These are phyloP conservation scores for Ceratocystis alfenasii DNA, from an alignment of 2,329 filamentous ascomycete genomes.

Conservation along the genomic window DNA sequence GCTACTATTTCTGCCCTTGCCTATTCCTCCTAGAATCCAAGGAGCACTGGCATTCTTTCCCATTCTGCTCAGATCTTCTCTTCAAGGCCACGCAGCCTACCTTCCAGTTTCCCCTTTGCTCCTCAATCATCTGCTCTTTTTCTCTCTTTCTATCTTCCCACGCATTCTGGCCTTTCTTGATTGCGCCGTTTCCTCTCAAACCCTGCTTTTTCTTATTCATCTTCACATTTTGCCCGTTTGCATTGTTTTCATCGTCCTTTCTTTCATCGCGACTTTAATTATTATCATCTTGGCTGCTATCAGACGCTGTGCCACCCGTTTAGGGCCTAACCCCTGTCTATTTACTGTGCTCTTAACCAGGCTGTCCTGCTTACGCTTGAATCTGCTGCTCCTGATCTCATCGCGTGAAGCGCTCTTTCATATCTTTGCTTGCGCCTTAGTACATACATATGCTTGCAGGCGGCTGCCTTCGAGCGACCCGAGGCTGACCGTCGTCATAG, in stretches of 20 bases:
- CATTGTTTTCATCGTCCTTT: neutral
- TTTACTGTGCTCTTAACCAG: neutral
- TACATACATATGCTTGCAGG: neutral
- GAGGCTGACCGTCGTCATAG: neutral
- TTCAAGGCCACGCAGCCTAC: constrained; percentile 10
- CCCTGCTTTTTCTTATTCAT: neutral
- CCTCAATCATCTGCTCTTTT: neutral
- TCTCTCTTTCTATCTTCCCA: too few species aligned
- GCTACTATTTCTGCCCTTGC: constrained; percentile 9
- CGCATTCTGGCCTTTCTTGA: neutral
- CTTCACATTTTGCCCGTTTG: neutral
- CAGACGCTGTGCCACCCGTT: neutral
- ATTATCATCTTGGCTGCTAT: neutral
- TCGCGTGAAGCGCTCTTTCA: neutral
- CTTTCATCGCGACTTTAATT: neutral
- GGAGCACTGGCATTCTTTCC: constrained; percentile 9
- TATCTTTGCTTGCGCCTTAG: neutral
- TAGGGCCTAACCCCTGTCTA: neutral
- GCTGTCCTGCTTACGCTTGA: neutral
- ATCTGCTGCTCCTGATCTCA: neutral
- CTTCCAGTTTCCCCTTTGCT: neutral
- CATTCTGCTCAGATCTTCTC: constrained; percentile 5
- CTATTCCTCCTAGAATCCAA: constrained; percentile 6
- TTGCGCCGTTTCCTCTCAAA: neutral
- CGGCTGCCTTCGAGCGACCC: neutral